Conservation (phyloP, 2,329 filamentous ascomycete species). For the Fusarium dimerum region DNA sequence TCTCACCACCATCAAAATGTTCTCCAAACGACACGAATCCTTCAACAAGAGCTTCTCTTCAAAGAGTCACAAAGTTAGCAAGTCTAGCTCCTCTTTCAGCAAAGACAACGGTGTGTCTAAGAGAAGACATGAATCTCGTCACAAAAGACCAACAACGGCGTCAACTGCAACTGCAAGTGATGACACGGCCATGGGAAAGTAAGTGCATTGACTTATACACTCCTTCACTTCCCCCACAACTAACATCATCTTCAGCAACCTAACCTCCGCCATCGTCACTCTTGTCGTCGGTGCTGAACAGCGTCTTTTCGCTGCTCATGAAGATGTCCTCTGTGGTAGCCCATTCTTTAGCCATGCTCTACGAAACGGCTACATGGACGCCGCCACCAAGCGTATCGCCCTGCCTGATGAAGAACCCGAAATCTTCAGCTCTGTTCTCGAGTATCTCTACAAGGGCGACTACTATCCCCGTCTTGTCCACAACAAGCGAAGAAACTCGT, state of each 20-base stretch:
- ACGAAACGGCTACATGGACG: slow-evolving; percentile 37
- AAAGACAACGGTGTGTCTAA: slow-evolving; percentile 57
- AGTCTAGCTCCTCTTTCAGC: slow-evolving; percentile 56
- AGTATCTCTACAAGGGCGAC: slow-evolving; percentile 92
- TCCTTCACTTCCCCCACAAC: background rate
- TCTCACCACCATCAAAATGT: slow-evolving; percentile 40
- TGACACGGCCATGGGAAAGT: slow-evolving; percentile 47
- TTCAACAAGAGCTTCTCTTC: slow-evolving; percentile 52
- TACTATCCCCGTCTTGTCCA: slow-evolving; percentile 83
- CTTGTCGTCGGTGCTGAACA: slow-evolving; percentile 79
- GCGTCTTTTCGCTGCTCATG: slow-evolving; percentile 87
- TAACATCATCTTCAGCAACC: slow-evolving; percentile 36
- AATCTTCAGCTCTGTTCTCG: slow-evolving; percentile 85
- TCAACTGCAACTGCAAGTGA: slow-evolving; percentile 41
- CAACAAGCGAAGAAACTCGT: slow-evolving; percentile 78
- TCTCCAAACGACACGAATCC: slow-evolving; percentile 45
- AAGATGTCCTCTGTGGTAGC: slow-evolving; percentile 77
- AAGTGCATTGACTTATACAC: slow-evolving; percentile 24
- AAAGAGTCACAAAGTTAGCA: slow-evolving; percentile 51
- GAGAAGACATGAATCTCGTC: slow-evolving; percentile 51
- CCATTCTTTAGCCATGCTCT: slow-evolving; percentile 66
- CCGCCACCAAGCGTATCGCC: slow-evolving; percentile 65
- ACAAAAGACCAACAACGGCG: slow-evolving; percentile 50
- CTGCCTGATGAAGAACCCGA: slow-evolving; percentile 86
- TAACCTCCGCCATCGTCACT: slow-evolving; percentile 73